Evolutionary conservation across 495 filamentous ascomycete species (phyloP).

Genomic region (Penicillium turbatum): DNA sequence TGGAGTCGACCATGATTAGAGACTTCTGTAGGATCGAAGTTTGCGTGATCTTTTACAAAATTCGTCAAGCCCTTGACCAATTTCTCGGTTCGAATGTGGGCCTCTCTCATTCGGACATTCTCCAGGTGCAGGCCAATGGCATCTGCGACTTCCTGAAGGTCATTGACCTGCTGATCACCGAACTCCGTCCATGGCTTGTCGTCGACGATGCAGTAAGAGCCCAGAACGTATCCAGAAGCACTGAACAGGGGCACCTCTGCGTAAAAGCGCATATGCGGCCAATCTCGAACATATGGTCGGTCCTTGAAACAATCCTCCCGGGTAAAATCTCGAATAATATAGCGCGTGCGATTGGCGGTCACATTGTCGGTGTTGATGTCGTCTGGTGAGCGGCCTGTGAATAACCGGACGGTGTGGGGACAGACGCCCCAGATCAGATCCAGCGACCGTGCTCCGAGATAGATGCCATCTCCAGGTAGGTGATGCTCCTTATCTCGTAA

Average conservation of each 20-base stretch:
- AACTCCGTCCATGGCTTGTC: conserved; percentile 42
- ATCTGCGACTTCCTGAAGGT: conserved; percentile 32
- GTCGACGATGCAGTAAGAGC: conserved; percentile 59
- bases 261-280: conserved; percentile 54
- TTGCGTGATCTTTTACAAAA: conserved; percentile 29
- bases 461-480: conserved; percentile 37
- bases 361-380: conserved; percentile 21
- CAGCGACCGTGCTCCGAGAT: conserved; percentile 42
- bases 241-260: conserved; percentile 60
- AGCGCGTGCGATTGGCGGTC: conserved; percentile 34
- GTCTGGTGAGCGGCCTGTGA: conserved; percentile 24
- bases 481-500: conserved; percentile 34
- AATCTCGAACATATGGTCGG: conserved; percentile 36
- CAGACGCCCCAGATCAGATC: conserved; percentile 45
- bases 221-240: conserved; percentile 55
- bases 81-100: conserved; percentile 26
- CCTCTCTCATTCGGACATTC: conserved; percentile 26
- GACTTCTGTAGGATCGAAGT: conserved; percentile 19
- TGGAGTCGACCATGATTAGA: not conserved
- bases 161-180: conserved; percentile 21
- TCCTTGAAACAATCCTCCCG: conserved; percentile 46
- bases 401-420: conserved; percentile 40
- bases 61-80: conserved; percentile 31
- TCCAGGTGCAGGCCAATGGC: conserved; percentile 32
- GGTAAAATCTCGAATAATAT: conserved; percentile 49